These are phyloP conservation scores for Catenaria anguillulae DNA, from an alignment of 371 early-diverging fungal genomes.

Conservation along the genomic window DNA sequence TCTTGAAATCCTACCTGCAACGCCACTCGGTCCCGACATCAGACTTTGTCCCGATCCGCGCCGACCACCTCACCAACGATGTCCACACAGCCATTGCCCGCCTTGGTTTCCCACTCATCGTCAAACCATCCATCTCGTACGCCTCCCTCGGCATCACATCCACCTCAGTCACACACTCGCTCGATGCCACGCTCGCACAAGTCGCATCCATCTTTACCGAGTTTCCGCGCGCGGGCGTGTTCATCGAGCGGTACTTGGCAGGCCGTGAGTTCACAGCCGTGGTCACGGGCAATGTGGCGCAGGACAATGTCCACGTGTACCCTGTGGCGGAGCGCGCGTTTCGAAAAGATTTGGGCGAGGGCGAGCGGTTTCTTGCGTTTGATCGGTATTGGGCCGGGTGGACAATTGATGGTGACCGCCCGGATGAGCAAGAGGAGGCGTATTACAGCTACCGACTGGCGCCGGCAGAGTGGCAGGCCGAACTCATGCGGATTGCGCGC, in stretches of 20 bases:
- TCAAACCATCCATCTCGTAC: constrained; percentile 30
- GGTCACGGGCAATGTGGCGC: constrained; percentile 12
- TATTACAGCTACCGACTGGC: constrained; percentile 26
- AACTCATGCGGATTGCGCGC: constrained; percentile 15
- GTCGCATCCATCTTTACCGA: constrained; percentile 11
- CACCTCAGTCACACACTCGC: constrained; percentile 19
- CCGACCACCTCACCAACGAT: constrained; percentile 7
- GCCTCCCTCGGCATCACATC: constrained; percentile 26
- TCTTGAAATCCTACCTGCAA: constrained; percentile 10
- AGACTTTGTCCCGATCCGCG: constrained; percentile 12
- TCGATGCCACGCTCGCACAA: constrained; percentile 17
- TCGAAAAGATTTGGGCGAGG: constrained; percentile 15
- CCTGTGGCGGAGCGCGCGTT: constrained; percentile 32
- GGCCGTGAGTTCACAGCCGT: constrained; percentile 34
- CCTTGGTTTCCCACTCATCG: constrained; percentile 22
- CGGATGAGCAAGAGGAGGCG: constrained; percentile 6
- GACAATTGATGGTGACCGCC: constrained; percentile 20
- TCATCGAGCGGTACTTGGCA: constrained; percentile 27
- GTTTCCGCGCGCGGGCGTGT: constrained; percentile 16
- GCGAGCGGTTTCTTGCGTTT: constrained; percentile 28
- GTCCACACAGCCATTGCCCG: constrained; percentile 5
- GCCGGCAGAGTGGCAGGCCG: constrained; percentile 20
- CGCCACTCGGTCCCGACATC: constrained; percentile 15
- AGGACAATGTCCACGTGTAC: constrained; percentile 22
- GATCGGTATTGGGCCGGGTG: constrained; percentile 26